phyloP scores from a whole-genome alignment of 345 rosid species.

The Camelina hispida region DNA sequence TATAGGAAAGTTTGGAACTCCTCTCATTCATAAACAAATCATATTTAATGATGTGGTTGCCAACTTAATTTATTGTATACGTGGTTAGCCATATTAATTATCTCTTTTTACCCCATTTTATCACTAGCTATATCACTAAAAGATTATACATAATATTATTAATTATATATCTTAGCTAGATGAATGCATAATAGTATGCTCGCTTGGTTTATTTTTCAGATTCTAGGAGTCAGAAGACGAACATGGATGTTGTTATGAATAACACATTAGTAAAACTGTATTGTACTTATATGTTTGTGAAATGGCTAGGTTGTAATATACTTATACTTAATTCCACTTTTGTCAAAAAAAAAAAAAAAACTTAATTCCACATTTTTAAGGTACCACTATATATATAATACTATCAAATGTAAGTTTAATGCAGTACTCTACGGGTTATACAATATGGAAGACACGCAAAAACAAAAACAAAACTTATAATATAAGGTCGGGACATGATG shows the following conservation, averaged over 20 bases:
- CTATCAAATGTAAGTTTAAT: neutral
- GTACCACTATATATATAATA: no score
- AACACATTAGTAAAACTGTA: no score
- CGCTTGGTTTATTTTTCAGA: no score
- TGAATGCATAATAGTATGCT: no score
- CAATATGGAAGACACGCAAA: slow-evolving; percentile 5
- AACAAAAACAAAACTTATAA: neutral
- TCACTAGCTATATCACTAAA: neutral
- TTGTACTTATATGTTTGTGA: neutral
- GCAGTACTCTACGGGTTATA: neutral
- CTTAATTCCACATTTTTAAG: no score
- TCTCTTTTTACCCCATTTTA: neutral
- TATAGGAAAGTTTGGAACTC: slow-evolving; percentile 32
- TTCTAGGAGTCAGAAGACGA: no score
- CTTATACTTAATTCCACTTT: no score
- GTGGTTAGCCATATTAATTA: neutral
- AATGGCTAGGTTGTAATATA: no score
- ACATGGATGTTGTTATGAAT: no score
- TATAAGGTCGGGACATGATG: neutral
- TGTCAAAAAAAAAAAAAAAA: no score
- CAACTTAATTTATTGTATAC: neutral
- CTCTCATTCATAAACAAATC: slow-evolving; percentile 29
- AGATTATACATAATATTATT: no score
- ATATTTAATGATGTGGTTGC: slow-evolving; percentile 23
- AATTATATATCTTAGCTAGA: no score